Conservation (phyloP, 2,329 filamentous ascomycete genomes). For the Trichoderma sp. region DNA sequence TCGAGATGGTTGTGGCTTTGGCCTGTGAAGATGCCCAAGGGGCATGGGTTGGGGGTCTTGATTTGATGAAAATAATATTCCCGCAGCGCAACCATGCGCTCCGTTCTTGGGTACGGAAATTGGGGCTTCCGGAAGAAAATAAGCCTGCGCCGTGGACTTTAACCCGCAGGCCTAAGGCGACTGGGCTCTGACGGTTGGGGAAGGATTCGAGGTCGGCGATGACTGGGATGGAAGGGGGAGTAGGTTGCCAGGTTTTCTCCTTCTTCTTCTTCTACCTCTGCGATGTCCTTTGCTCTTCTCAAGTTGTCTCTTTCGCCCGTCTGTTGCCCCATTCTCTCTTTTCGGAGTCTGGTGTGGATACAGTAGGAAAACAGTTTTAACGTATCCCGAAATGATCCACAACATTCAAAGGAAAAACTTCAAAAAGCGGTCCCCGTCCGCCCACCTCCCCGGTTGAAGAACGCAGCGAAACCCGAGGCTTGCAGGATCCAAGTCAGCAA, state of each 20-base stretch:
- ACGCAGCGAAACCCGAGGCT: not conserved
- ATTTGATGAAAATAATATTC: slow-evolving; percentile 16
- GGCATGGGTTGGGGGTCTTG: not conserved
- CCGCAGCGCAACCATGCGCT: not conserved
- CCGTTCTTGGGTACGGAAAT: not conserved
- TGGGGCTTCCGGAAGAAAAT: not conserved
- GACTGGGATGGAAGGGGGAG: not conserved
- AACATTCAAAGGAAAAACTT: not conserved
- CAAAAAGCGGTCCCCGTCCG: not conserved
- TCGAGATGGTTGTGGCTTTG: not conserved
- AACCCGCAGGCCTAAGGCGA: not conserved
- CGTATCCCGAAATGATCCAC: not conserved
- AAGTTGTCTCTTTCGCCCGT: not conserved
- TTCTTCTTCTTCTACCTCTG: not conserved
- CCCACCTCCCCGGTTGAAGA: not conserved
- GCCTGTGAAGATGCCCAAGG: not conserved
- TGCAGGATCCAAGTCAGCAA: not conserved
- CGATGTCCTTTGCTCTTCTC: not conserved
- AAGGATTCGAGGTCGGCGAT: slow-evolving; percentile 6
- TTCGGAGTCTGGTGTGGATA: not conserved
- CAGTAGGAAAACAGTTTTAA: not conserved
- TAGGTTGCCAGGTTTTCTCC: not conserved
- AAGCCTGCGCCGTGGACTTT: not conserved
- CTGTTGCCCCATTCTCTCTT: not conserved
- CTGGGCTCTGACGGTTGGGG: not conserved